Evolutionary conservation across 2,329 filamentous ascomycete species (phyloP).

Genomic region (Ceratocystis ficicola): DNA sequence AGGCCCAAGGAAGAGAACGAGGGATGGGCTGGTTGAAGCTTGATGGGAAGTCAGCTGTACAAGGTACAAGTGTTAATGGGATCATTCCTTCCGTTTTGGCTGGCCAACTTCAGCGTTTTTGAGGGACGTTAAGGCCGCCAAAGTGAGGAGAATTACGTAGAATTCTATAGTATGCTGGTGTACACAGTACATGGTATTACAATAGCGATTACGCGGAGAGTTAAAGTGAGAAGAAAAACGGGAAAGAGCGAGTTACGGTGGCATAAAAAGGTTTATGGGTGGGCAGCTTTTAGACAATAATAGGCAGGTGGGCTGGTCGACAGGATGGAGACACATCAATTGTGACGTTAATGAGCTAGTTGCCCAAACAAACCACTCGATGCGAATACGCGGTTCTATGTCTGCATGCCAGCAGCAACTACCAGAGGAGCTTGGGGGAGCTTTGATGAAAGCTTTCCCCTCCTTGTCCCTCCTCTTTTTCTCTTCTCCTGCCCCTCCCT

Average conservation of each 20-base stretch:
- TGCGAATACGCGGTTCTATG: not conserved
- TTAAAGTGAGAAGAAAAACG: too few species aligned
- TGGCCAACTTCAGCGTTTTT: not conserved
- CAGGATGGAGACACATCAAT: not conserved
- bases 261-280: too few species aligned
- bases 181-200: not conserved
- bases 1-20: slow-evolving; percentile 13
- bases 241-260: too few species aligned
- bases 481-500: not conserved
- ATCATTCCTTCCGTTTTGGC: not conserved
- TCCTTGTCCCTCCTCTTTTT: slow-evolving; percentile 6
- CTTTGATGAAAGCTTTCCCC: slow-evolving; percentile 4
- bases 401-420: not conserved
- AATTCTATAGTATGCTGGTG: not conserved
- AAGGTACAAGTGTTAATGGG: not conserved
- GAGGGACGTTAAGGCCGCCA: not conserved
- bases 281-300: too few species aligned
- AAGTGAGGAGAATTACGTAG: not conserved
- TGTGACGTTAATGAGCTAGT: not conserved
- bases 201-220: not conserved
- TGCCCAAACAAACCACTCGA: not conserved
- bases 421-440: not conserved
- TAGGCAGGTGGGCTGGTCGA: not conserved
- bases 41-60: slow-evolving; percentile 5
- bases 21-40: slow-evolving; percentile 21